Evolutionary conservation across 1,284 basidiomycete species (phyloP).

Genomic region (Lentinula novae-zelandiae): DNA sequence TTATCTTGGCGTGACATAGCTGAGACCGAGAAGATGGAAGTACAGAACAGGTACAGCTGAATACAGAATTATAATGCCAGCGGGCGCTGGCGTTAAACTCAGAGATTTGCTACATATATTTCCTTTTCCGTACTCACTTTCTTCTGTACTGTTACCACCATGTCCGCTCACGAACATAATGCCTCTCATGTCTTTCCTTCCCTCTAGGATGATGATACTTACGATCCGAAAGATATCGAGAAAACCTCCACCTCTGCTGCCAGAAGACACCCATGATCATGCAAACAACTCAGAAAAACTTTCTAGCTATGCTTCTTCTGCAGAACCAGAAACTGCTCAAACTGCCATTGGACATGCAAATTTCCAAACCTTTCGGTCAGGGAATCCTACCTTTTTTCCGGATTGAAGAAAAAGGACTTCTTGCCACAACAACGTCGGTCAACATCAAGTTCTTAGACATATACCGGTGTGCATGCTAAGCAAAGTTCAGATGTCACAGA

Average conservation of each 20-base stretch:
- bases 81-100: too few species aligned
- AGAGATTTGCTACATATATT: too few species aligned
- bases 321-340: neutral
- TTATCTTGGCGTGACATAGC: constrained; percentile 77
- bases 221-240: neutral
- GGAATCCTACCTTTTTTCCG: neutral
- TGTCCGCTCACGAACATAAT: neutral
- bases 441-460: neutral
- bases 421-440: neutral
- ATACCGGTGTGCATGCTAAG: neutral
- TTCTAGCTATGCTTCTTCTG: too few species aligned
- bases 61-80: too few species aligned
- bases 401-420: neutral
- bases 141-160: neutral
- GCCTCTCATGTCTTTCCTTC: neutral
- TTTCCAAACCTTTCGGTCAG: too few species aligned
- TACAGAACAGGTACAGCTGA: neutral
- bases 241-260: neutral
- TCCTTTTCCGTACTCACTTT: too few species aligned
- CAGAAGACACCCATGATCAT: too few species aligned
- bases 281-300: too few species aligned
- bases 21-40: constrained; percentile 14
- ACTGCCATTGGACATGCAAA: too few species aligned
- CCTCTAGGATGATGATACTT: neutral
- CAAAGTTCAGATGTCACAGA: neutral